phyloP scores from a whole-genome alignment of 768 basidiomycete genomes.

The Xerocomellus amylosporus region DNA sequence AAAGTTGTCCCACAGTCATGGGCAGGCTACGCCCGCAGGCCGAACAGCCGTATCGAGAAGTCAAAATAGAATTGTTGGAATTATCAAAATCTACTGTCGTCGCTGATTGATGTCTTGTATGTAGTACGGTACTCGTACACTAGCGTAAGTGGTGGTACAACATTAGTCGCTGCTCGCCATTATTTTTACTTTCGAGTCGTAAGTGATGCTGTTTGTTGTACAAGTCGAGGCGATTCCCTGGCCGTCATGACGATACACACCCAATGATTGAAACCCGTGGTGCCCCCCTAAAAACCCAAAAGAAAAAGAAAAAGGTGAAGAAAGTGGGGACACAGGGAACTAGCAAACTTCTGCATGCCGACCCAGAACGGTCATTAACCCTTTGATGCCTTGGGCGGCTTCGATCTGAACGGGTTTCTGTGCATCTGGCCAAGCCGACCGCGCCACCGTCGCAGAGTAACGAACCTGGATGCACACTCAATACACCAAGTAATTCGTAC shows the following conservation, averaged over 20 bases:
- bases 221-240: constrained; percentile 6
- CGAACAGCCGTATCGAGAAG: constrained; percentile 72
- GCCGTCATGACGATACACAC: constrained; percentile 22
- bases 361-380: constrained; percentile 38
- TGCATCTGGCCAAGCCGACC: constrained; percentile 35
- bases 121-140: constrained; percentile 16
- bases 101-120: constrained; percentile 4
- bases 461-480: constrained; percentile 28
- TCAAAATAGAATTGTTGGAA: constrained; percentile 16
- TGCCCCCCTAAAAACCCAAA: constrained; percentile 16
- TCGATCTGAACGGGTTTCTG: constrained; percentile 36
- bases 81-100: constrained; percentile 5
- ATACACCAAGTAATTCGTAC: constrained; percentile 9
- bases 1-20: constrained; percentile 65
- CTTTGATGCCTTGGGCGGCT: constrained; percentile 35
- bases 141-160: constrained; percentile 31
- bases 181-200: constrained; percentile 12
- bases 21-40: constrained; percentile 86
- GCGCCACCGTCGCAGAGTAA: constrained; percentile 37
- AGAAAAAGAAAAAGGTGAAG: background rate
- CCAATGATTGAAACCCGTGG: constrained; percentile 17
- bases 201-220: constrained; percentile 15
- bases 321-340: background rate
- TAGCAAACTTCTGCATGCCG: constrained; percentile 30
- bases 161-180: constrained; percentile 20